A percentile compares a stretch with the other conserved stretches of the same genome.
Evolutionary conservation across 1,284 basidiomycete species (phyloP).

Genomic region (Microstroma glucosiphilum): DNA sequence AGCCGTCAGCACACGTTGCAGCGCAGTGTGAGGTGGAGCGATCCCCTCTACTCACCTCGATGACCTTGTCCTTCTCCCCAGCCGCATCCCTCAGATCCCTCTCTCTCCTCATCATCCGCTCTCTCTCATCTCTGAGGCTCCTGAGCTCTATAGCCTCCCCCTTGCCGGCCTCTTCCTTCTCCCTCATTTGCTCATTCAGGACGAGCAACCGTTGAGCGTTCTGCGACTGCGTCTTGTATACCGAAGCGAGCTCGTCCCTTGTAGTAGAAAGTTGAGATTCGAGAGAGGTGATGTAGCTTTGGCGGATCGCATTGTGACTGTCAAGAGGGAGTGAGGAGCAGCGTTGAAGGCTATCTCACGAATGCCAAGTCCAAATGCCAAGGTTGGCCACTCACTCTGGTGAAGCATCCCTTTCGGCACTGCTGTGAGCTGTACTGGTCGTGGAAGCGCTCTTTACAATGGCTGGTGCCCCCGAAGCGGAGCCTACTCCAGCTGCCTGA

Average conservation of each 20-base stretch:
- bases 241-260: slow-evolving; percentile 79
- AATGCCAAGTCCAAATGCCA: not conserved
- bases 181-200: slow-evolving; percentile 87
- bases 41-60: slow-evolving; percentile 61
- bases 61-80: slow-evolving; percentile 69
- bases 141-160: slow-evolving; percentile 70
- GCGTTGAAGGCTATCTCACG: not conserved
- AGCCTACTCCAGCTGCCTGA: not conserved
- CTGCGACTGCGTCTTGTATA: slow-evolving; percentile 93
- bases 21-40: not conserved
- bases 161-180: slow-evolving; percentile 75
- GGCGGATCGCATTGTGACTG: slow-evolving; percentile 66
- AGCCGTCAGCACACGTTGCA: not conserved
- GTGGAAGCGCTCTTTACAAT: slow-evolving; percentile 10
- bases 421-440: slow-evolving; percentile 10
- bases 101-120: slow-evolving; percentile 54
- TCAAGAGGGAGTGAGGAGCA: not conserved
- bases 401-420: slow-evolving; percentile 5
- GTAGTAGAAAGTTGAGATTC: slow-evolving; percentile 86
- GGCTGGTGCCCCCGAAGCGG: not conserved
- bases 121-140: slow-evolving; percentile 66
- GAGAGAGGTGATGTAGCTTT: slow-evolving; percentile 79
- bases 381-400: slow-evolving; percentile 9
- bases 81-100: slow-evolving; percentile 67
- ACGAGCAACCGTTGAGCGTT: slow-evolving; percentile 84